These are phyloP conservation scores for Xylaria nigripes DNA, from an alignment of 495 filamentous ascomycete genomes.

Conservation along the genomic window DNA sequence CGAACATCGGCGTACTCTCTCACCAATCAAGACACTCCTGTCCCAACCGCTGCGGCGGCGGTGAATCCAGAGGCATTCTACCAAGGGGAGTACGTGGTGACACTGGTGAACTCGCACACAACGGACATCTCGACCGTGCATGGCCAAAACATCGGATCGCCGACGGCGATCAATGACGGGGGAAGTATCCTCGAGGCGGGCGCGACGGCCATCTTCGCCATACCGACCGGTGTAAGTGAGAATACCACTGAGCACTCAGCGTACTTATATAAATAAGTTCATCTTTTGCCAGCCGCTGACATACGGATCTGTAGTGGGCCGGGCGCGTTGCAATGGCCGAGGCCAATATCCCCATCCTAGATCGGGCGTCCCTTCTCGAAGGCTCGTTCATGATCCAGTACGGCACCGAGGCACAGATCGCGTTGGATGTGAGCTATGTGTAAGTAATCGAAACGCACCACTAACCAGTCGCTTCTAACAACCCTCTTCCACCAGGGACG, in stretches of 20 bases:
- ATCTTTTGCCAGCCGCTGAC: constrained; percentile 5
- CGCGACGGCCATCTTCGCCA: constrained; percentile 11
- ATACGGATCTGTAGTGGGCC: constrained; percentile 9
- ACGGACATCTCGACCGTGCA: constrained; percentile 15
- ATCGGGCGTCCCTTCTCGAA: constrained; percentile 17
- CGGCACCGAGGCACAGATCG: constrained; percentile 2
- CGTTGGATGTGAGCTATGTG: constrained; percentile 24
- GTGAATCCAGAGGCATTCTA: background rate
- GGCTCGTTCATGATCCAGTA: constrained; percentile 14
- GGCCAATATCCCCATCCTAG: constrained; percentile 4
- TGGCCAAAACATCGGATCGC: constrained; percentile 7
- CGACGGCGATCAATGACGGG: constrained; percentile 4
- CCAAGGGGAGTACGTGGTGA: constrained; percentile 16
- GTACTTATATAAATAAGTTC: too few relatives aligned
- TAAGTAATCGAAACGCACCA: constrained; percentile 2
- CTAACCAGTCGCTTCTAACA: background rate
- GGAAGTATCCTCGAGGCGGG: constrained; percentile 2
- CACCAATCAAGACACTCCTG: background rate
- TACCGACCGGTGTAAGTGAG: constrained; percentile 18
- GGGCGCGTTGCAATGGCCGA: constrained; percentile 20
- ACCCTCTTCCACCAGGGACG: constrained; percentile 6
- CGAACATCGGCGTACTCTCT: background rate
- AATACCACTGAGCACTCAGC: too few relatives aligned
- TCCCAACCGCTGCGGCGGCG: background rate
- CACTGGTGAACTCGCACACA: constrained; percentile 20